phyloP scores from a whole-genome alignment of 208 protist species.

The Zelonia costaricensis region DNA sequence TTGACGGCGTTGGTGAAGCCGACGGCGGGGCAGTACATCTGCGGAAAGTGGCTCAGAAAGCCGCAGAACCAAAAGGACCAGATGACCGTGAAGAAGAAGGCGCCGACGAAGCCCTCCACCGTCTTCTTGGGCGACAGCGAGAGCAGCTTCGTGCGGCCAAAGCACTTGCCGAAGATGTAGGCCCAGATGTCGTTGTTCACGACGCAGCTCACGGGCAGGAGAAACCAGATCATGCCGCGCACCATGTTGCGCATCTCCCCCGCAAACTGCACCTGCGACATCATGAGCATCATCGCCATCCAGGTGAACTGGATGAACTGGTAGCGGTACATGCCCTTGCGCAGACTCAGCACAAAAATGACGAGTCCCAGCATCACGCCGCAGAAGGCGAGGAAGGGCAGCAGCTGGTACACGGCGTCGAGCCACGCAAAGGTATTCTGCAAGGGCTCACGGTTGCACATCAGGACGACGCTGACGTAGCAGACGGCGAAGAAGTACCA shows the following conservation, averaged over 20 bases:
- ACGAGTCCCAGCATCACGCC: slow-evolving; percentile 78
- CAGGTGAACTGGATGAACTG: slow-evolving; percentile 93
- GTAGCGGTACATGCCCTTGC: slow-evolving; percentile 89
- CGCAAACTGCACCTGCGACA: slow-evolving; percentile 66
- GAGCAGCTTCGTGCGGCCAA: slow-evolving; percentile 83
- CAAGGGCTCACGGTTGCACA: slow-evolving; percentile 60
- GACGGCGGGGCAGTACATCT: slow-evolving; percentile 87
- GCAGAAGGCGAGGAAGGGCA: slow-evolving; percentile 71
- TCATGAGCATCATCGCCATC: slow-evolving; percentile 85
- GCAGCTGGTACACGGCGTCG: slow-evolving; percentile 41
- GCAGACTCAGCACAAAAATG: slow-evolving; percentile 84
- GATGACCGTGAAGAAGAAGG: slow-evolving; percentile 89
- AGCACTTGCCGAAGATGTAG: slow-evolving; percentile 91
- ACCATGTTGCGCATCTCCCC: slow-evolving; percentile 84
- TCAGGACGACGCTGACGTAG: slow-evolving; percentile 41
- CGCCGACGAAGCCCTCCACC: slow-evolving; percentile 89
- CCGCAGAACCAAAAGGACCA: slow-evolving; percentile 92
- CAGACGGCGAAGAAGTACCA: slow-evolving; percentile 75
- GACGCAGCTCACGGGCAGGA: slow-evolving; percentile 88
- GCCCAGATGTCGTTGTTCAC: slow-evolving; percentile 93
- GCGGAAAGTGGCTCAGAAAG: slow-evolving; percentile 84
- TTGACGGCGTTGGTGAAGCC: slow-evolving; percentile 61
- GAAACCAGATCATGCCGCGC: slow-evolving; percentile 93
- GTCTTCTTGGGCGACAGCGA: slow-evolving; percentile 93
- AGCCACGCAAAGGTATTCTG: slow-evolving; percentile 60